Evolutionary conservation across 352 stramenopile genomes (phyloP).

Genomic region (Pythium dissotocum): DNA sequence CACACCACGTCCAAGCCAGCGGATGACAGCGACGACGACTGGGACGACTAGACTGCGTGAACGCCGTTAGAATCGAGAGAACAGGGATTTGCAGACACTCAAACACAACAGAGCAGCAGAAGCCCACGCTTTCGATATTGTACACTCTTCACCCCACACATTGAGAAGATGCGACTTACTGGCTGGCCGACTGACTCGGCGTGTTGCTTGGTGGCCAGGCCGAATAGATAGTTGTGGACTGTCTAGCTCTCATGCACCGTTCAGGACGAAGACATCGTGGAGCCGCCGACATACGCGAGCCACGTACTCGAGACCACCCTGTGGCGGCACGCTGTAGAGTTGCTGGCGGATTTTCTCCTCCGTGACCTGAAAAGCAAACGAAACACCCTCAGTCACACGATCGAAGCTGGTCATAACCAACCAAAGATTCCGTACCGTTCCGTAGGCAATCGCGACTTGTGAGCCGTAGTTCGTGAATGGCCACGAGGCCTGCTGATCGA

Average conservation of each 20-base stretch:
- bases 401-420: neutral
- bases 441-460: conserved; percentile 42
- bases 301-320: conserved; percentile 50
- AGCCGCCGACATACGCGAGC: conserved; percentile 52
- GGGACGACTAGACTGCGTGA: conserved; percentile 64
- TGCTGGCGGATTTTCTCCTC: conserved; percentile 45
- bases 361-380: conserved; percentile 44
- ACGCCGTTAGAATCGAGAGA: neutral
- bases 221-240: conserved; percentile 22
- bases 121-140: conserved; percentile 16
- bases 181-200: neutral
- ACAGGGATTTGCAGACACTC: neutral
- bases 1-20: conserved; percentile 12
- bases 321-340: conserved; percentile 42
- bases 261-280: conserved; percentile 31
- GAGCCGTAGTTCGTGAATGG: conserved; percentile 56
- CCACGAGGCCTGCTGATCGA: conserved; percentile 47
- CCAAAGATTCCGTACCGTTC: conserved; percentile 39
- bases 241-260: conserved; percentile 3
- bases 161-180: conserved; percentile 10
- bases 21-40: conserved; percentile 76
- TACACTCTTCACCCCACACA: conserved; percentile 15
- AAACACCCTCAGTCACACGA: neutral
- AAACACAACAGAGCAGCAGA: conserved; percentile 5
- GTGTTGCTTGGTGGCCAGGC: neutral